phyloP scores from a whole-genome alignment of 2,329 filamentous ascomycete genomes.

The Monosporascus sp. region DNA sequence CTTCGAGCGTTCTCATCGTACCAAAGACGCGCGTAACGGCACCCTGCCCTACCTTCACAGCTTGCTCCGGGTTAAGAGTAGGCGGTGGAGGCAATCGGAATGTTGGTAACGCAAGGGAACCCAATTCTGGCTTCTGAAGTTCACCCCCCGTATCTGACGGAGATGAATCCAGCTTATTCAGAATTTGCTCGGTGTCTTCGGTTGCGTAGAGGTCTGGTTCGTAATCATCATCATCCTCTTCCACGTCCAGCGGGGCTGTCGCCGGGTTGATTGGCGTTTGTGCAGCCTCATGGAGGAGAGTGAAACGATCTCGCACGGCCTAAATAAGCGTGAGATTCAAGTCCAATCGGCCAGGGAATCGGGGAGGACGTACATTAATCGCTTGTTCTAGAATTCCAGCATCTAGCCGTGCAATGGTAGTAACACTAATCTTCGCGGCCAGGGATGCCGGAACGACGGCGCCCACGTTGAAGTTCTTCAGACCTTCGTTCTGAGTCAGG shows the following conservation, averaged over 20 bases:
- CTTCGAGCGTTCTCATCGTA: constrained; percentile 70
- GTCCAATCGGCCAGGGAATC: not conserved
- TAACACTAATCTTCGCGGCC: constrained; percentile 76
- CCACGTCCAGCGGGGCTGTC: constrained; percentile 58
- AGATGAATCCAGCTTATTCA: constrained; percentile 70
- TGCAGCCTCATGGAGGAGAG: constrained; percentile 36
- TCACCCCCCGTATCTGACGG: constrained; percentile 48
- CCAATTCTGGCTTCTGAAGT: constrained; percentile 40
- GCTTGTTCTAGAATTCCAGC: constrained; percentile 64
- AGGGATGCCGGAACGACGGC: constrained; percentile 68
- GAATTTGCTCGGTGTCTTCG: constrained; percentile 72
- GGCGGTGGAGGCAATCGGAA: constrained; percentile 78
- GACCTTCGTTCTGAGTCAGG: constrained; percentile 67
- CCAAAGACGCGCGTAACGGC: constrained; percentile 74
- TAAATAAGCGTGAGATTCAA: constrained; percentile 18
- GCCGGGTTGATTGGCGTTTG: constrained; percentile 51
- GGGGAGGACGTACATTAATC: constrained; percentile 54
- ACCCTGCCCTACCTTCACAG: constrained; percentile 67
- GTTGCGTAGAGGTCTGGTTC: constrained; percentile 79
- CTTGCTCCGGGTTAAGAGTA: constrained; percentile 65
- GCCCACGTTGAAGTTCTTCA: constrained; percentile 76
- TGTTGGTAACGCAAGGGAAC: constrained; percentile 62
- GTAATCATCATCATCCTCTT: constrained; percentile 86
- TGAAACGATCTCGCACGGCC: constrained; percentile 49
- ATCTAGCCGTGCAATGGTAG: constrained; percentile 70